These are phyloP conservation scores for Chenopodium formosanum DNA, from an alignment of 148 eudicot genomes.

Conservation along the genomic window DNA sequence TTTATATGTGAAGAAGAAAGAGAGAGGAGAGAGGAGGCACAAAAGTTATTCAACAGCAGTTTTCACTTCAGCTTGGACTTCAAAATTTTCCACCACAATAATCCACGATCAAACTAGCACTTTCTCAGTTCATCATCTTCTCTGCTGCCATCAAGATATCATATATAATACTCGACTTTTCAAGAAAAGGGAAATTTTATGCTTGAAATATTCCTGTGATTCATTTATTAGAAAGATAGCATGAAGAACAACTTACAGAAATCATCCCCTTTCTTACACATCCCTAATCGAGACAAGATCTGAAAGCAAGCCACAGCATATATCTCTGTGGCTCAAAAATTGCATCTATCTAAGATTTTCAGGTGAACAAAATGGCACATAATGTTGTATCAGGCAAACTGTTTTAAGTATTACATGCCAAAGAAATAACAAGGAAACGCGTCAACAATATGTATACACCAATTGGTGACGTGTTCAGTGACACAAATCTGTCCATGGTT, in stretches of 20 bases:
- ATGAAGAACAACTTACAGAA: not conserved
- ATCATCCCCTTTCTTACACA: not conserved
- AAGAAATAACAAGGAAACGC: not conserved
- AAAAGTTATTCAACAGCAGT: not conserved
- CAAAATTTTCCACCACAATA: not conserved
- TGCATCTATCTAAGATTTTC: not conserved
- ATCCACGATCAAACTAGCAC: not conserved
- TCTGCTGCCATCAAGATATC: not conserved
- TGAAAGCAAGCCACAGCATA: not conserved
- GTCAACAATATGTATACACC: not conserved
- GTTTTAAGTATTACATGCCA: not conserved
- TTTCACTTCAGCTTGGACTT: not conserved
- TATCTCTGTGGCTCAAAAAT: not conserved
- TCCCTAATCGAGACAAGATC: not conserved
- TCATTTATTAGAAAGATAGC: not conserved
- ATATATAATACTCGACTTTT: not conserved
- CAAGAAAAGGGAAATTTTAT: not conserved
- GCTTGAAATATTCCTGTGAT: not conserved
- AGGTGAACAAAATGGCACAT: not conserved
- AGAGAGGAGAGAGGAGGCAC: not conserved
- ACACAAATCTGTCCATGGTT: not conserved
- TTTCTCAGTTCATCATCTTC: not conserved
- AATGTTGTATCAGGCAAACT: not conserved
- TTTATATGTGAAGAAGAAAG: not conserved
- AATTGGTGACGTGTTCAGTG: not conserved